Percentiles rank a stretch among this genome's conserved stretches.
phyloP scores from a whole-genome alignment of 257 asterid genomes.

The Solanum okadae region DNA sequence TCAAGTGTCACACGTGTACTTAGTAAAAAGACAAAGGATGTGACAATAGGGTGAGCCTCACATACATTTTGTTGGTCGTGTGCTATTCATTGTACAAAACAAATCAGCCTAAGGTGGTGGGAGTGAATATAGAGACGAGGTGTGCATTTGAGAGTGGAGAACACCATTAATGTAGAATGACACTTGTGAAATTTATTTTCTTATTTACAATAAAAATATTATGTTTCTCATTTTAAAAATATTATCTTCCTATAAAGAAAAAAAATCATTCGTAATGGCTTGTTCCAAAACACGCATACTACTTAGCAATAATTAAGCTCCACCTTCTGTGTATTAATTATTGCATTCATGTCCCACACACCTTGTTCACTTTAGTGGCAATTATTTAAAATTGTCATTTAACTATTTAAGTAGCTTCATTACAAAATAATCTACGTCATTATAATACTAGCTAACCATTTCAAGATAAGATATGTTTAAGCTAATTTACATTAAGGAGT shows the following conservation, averaged over 20 bases:
- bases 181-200: too few species aligned
- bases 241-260: not conserved
- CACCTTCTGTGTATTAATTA: not conserved
- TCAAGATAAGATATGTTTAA: not conserved
- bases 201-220: too few species aligned
- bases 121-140: not conserved
- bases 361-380: not conserved
- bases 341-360: not conserved
- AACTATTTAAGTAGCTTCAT: not conserved
- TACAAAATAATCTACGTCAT: not conserved
- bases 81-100: not conserved
- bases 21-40: too few species aligned
- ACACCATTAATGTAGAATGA: not conserved
- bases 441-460: not conserved
- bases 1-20: not conserved
- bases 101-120: not conserved
- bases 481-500: not conserved
- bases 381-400: not conserved
- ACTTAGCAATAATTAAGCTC: not conserved
- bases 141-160: not conserved
- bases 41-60: not conserved
- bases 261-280: not conserved
- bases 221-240: not conserved
- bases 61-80: not conserved
- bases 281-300: not conserved